Base-by-base conservation (phyloP, 129 eudicot genomes). In the Rutidosis leptorrhynchoides region DNA sequence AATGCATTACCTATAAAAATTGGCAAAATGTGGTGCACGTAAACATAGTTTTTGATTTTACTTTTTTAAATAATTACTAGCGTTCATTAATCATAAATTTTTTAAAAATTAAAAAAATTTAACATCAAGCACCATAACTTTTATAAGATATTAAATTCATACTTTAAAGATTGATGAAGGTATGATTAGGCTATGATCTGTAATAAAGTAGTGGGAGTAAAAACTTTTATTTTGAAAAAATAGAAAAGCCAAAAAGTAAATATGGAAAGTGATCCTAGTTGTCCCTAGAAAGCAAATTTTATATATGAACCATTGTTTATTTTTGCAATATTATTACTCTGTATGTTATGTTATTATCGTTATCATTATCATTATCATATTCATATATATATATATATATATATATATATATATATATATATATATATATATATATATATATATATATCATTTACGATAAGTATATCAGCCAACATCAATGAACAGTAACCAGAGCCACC, bases 241-340 rank as follows among this genome's bases (percentile, higher is more conserved):
- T 61, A 68, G 68, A 68, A 75, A 75, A 60, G 74, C 79, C 70
- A 68, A 75, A 75, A 75, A 60, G 79, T 70, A 75, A 67, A 75
- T 75, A 75, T 60, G 6, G 35, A 75, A 75, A 75, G 79, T 60
- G 79, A 75, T 68, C 40, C 79, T 68, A 68, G 58, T 68, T 68
- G 79, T 75, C 74, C 74, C 79, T 75, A 48, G 26, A 68, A 49
- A 9, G 74, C 64, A 37, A 21, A 60, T 68, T 68, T 35, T 60
- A 48, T 51, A 33, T 35, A 60, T 75, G 53, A 75, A 58, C 35
- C 69, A 67, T 68, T 19, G 20, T 75, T 60, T 62, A 67, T 65
- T 65, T 65, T 42, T 65, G 40, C 42, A 29, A 28, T 32, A 58
- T 58, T 57, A 28, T 58, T 40, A n/a, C n/a, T n/a, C n/a, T n/a